Percentiles rank a stretch among this genome's conserved stretches.
phyloP scores from a whole-genome alignment of 31 red algal species.

The Endocladia muricata region DNA sequence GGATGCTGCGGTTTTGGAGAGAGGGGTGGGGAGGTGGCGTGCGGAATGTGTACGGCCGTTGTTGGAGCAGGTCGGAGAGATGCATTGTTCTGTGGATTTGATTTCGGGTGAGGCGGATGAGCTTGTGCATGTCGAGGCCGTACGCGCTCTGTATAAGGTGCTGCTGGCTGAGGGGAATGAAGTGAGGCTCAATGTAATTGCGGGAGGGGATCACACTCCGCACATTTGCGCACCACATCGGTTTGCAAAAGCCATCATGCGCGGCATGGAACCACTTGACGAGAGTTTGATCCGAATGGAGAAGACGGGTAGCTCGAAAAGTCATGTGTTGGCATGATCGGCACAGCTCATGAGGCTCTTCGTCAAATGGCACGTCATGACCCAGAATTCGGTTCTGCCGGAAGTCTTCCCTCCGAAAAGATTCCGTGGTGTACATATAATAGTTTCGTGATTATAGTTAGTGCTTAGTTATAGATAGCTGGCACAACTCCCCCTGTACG shows the following conservation, averaged over 20 bases:
- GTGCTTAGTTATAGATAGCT: too few relatives aligned
- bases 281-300: too few relatives aligned
- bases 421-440: too few relatives aligned
- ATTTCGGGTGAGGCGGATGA: constrained; percentile 57
- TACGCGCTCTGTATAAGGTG: constrained; percentile 40
- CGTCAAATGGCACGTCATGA: too few relatives aligned
- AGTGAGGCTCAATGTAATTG: constrained; percentile 38
- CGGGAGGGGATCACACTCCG: constrained; percentile 69
- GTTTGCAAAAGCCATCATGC: constrained; percentile 41
- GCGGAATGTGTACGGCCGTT: constrained; percentile 46
- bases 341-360: too few relatives aligned
- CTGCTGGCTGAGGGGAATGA: constrained; percentile 25
- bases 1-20: constrained; percentile 19
- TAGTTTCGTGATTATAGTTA: too few relatives aligned
- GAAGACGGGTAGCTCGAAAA: too few relatives aligned
- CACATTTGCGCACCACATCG: constrained; percentile 29
- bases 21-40: background rate
- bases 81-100: constrained; percentile 46
- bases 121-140: constrained; percentile 34
- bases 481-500: too few relatives aligned
- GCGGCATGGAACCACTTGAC: constrained; percentile 6
- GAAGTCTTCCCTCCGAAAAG: too few relatives aligned
- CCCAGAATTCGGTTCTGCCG: too few relatives aligned
- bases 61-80: constrained; percentile 17
- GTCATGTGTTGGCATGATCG: too few relatives aligned